Evolutionary conservation across 2,329 filamentous ascomycete genomes (phyloP), one percentile per base, ranked within the genome.

Genomic region (Arthrobotrys entomopaga): DNA sequence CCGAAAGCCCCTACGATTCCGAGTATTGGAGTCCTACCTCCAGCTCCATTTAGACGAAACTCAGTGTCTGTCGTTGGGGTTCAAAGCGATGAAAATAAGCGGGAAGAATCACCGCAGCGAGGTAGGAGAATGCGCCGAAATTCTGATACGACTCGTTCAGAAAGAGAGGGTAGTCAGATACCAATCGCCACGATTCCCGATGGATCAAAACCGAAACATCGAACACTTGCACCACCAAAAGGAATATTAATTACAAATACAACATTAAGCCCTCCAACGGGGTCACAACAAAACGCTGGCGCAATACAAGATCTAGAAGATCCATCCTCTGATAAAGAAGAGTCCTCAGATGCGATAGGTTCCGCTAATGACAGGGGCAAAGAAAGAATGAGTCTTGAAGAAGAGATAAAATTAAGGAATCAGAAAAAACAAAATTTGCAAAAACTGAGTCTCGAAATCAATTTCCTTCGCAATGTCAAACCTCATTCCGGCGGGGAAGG

Each of bases 381-480:
- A 40, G 10, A 24, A 1, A 66, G 26, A 42, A 66, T 66, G 63
- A 58, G 16, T n/a, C 1, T 42, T 1, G 26, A 58, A 13, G 61
- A 65, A 8, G 38, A 65, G 19, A 13, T 48, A 34, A 20, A 59
- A 4, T 29, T 48, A 42, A n/a, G n/a, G 13, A 3, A 26, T 15
- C n/a, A 48, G 11, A 7, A 15, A 2, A 11, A 26, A 22, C 15
- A 46, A 15, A 40, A 59, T n/a, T 22, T 26, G 11, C 15, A 46
- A 15, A 40, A 59, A 20, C 20, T 26, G 11, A 48, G 34, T 4
- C n/a, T 38, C 3, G 43, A 52, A 19, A 46, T 46, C 11, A 20
- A 60, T n/a, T 59, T 48, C n/a, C 56, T 59, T 48, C 40, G 22
- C 20, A 59, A 59, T 16, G 11, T 59, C 38, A 40, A 16, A 15